Conservation (phyloP, 2,329 filamentous ascomycete species). For the Sclerotinia nivalis region DNA sequence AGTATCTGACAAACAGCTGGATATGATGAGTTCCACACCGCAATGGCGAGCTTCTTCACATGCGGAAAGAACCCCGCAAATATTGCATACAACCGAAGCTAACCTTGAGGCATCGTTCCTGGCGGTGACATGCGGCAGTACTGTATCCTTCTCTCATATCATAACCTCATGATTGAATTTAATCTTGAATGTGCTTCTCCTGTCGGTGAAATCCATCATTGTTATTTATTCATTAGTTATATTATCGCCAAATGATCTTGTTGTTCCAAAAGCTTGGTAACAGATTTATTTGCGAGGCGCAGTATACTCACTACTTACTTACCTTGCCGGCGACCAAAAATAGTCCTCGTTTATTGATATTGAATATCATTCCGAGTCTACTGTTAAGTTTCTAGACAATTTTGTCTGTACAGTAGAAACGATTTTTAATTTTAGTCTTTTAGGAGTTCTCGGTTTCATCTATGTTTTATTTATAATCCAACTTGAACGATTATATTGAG, state of each 20-base stretch:
- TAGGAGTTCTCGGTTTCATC: neutral
- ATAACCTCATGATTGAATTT: neutral
- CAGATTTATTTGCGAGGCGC: neutral
- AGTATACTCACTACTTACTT: neutral
- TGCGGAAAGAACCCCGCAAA: neutral
- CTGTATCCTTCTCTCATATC: neutral
- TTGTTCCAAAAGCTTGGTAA: neutral
- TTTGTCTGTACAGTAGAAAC: neutral
- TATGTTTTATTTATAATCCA: neutral
- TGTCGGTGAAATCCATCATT: too few relatives aligned
- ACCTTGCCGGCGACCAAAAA: neutral
- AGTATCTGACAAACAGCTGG: neutral
- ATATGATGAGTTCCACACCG: neutral
- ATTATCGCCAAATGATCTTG: neutral
- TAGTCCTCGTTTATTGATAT: too few relatives aligned
- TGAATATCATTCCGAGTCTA: neutral
- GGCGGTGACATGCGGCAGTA: neutral
- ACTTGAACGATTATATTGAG: neutral
- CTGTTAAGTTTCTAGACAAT: neutral
- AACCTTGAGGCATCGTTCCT: neutral
- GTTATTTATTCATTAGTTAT: too few relatives aligned
- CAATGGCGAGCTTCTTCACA: constrained; percentile 3
- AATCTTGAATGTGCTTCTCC: neutral
- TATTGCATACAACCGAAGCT: neutral
- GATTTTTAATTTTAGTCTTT: neutral